phyloP scores from a whole-genome alignment of 2,329 filamentous ascomycete genomes.

The Colletotrichum kahawae region DNA sequence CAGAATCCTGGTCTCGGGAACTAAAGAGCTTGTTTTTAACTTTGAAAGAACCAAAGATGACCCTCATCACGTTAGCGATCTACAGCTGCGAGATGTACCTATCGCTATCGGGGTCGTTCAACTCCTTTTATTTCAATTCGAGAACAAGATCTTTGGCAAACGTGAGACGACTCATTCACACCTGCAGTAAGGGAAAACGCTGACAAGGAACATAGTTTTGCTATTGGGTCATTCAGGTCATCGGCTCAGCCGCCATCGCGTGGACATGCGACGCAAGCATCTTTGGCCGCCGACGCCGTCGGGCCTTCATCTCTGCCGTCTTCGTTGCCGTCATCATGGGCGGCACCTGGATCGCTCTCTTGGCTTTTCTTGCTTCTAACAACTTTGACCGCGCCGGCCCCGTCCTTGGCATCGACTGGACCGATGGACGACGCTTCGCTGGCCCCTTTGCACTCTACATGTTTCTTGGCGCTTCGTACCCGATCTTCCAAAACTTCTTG shows the following conservation, averaged over 20 bases:
- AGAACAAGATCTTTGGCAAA: background rate
- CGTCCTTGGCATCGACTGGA: background rate
- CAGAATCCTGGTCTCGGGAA: background rate
- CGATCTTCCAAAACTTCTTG: background rate
- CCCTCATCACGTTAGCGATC: background rate
- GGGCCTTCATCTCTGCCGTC: background rate
- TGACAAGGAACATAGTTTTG: background rate
- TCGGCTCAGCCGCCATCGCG: background rate
- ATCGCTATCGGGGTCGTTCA: background rate
- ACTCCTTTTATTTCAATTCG: background rate
- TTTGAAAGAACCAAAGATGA: background rate
- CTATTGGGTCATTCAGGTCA: background rate
- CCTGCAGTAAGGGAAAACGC: background rate
- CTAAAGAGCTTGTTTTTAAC: background rate
- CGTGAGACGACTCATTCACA: background rate
- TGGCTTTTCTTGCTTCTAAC: background rate
- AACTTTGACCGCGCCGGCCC: background rate
- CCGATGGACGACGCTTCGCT: background rate
- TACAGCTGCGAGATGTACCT: background rate
- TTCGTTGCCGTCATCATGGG: background rate
- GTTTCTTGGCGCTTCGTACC: background rate
- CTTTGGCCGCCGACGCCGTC: background rate
- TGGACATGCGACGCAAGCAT: background rate
- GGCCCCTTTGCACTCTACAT: background rate
- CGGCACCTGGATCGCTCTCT: background rate